Conservation (phyloP, 345 rosid genomes). For the Eucalyptus rudis region DNA sequence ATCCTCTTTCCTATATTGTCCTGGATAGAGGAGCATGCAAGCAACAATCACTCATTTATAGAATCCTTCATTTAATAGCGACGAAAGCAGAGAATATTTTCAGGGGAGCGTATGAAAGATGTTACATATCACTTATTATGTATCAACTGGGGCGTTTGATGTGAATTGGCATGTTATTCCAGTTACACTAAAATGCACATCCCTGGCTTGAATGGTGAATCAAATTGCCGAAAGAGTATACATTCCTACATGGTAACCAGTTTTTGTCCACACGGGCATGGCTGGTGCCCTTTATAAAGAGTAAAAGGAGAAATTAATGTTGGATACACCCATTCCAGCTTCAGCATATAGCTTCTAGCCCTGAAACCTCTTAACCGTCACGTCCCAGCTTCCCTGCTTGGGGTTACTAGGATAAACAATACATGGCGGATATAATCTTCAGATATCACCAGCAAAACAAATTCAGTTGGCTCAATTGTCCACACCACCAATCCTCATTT, state of each 20-base stretch:
- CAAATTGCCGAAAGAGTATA: not conserved
- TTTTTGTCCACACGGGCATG: not conserved
- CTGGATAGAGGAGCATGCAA: not conserved
- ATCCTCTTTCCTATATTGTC: conserved; percentile 1
- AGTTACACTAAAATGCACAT: not conserved
- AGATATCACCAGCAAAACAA: not conserved
- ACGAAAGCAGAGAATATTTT: not conserved
- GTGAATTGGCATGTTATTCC: not conserved
- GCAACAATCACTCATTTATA: not conserved
- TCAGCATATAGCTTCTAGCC: not conserved
- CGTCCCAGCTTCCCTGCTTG: not conserved
- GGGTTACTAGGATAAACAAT: not conserved
- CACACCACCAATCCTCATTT: not conserved
- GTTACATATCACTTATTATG: not conserved
- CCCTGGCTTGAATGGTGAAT: not conserved
- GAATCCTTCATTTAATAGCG: not conserved
- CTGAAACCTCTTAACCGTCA: not conserved
- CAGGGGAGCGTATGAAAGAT: not conserved
- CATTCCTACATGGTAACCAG: not conserved
- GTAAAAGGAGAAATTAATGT: not conserved
- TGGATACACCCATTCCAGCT: not conserved
- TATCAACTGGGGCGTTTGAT: not conserved
- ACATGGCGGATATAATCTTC: not conserved
- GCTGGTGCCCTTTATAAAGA: not conserved
- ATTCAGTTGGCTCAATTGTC: not conserved